A percentile compares a stretch with the other conserved stretches of the same genome.
Evolutionary conservation across 768 basidiomycete species (phyloP).

Genomic region (Leccinellum albellum): DNA sequence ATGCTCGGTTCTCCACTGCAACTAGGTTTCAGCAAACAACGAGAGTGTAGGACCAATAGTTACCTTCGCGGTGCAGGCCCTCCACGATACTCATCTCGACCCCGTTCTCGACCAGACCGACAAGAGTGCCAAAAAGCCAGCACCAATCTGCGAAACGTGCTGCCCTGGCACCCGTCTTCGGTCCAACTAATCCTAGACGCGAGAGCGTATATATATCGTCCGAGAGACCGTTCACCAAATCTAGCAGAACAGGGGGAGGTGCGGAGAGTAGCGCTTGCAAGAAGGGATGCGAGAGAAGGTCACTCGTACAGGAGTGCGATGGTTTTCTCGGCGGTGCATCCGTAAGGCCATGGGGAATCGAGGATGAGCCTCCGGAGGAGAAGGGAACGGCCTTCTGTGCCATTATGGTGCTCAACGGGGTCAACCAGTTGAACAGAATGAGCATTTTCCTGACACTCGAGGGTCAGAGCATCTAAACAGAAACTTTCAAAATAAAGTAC

Average conservation of each 20-base stretch:
- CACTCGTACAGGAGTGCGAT: slow-evolving; percentile 9
- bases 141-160: slow-evolving; percentile 81
- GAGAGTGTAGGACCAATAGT: background rate
- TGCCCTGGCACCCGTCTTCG: slow-evolving; percentile 62
- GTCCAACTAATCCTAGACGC: slow-evolving; percentile 63
- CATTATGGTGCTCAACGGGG: slow-evolving; percentile 66
- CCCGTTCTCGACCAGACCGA: slow-evolving; percentile 78
- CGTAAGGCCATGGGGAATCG: slow-evolving; percentile 18
- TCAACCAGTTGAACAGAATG: slow-evolving; percentile 81
- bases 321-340: slow-evolving; percentile 9
- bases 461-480: slow-evolving; percentile 1
- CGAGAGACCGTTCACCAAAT: slow-evolving; percentile 67
- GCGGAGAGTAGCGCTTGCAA: slow-evolving; percentile 74
- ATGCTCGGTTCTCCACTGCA: slow-evolving; percentile 69
- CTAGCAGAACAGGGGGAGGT: slow-evolving; percentile 77
- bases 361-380: slow-evolving; percentile 36
- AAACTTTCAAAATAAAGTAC: slow-evolving; percentile 35
- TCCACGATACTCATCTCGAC: slow-evolving; percentile 73
- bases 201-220: slow-evolving; percentile 82
- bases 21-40: background rate
- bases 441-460: slow-evolving; percentile 60
- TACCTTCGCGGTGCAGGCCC: slow-evolving; percentile 61
- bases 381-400: slow-evolving; percentile 68
- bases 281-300: slow-evolving; percentile 50
- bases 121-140: slow-evolving; percentile 77